Evolutionary conservation across 2,329 filamentous ascomycete genomes (phyloP).

Genomic region (Monosporascus ibericus): DNA sequence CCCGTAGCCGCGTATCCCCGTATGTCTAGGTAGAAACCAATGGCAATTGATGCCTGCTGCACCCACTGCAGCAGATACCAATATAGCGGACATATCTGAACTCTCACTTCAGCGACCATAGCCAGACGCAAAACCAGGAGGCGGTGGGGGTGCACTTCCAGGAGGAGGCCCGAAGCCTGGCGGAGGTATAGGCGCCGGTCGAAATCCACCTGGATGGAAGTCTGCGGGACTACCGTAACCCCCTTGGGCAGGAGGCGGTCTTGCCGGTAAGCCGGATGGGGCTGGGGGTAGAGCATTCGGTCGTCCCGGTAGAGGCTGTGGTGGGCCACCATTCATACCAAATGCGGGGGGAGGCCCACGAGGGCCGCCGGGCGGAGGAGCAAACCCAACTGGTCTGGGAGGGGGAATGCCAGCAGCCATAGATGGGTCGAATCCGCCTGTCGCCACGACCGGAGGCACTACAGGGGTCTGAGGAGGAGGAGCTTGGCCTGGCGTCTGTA

Average conservation of each 20-base stretch:
- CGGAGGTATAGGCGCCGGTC: conserved; percentile 32
- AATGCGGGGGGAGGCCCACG: conserved; percentile 26
- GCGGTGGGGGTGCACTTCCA: conserved; percentile 18
- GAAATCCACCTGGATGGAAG: conserved; percentile 40
- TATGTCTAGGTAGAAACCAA: too few relatives aligned
- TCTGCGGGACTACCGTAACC: conserved; percentile 61
- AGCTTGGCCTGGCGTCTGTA: conserved; percentile 34
- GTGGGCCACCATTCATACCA: conserved; percentile 33
- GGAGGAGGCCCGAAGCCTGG: conserved; percentile 38
- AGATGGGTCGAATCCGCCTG: conserved; percentile 19
- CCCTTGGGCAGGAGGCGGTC: conserved; percentile 63
- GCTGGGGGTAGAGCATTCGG: conserved; percentile 47
- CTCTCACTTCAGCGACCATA: conserved; percentile 16
- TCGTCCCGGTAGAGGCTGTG: conserved; percentile 22
- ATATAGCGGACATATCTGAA: not conserved
- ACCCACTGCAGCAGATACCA: too few relatives aligned
- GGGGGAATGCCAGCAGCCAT: conserved; percentile 29
- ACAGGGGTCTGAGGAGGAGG: conserved; percentile 16
- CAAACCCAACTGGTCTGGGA: conserved; percentile 32
- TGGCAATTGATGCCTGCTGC: too few relatives aligned
- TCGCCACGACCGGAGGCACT: conserved; percentile 21
- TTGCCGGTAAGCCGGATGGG: conserved; percentile 53
- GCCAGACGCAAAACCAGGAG: conserved; percentile 23
- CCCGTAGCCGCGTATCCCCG: too few relatives aligned
- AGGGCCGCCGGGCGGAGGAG: conserved; percentile 19